Base-by-base conservation (phyloP, 2,329 filamentous ascomycete genomes). In the Tetracladium maxilliforme region DNA sequence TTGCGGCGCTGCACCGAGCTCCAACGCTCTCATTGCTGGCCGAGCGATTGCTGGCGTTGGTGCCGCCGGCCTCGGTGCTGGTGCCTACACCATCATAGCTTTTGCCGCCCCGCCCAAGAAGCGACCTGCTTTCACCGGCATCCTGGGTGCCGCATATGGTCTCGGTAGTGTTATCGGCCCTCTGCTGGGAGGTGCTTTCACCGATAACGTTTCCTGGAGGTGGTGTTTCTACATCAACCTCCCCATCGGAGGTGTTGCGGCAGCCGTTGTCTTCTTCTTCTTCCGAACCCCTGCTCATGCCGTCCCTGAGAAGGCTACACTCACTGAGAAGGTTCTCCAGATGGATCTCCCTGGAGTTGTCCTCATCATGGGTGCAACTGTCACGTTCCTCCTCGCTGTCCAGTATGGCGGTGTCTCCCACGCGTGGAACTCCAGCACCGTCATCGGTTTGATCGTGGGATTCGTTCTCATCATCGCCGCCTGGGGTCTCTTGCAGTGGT, bases 391-490 rank as follows among this genome's bases (percentile, higher is more conserved):
- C 24, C 46, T 63, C 4, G 58, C 56, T 11, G 42, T 64, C 2
- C 56, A 63, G 36, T 63, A 54, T 41, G 60, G 56, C 24, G 60
- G 60, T 4, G 43, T 48, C 15, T 47, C 47, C 0, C 45, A 61
- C 25, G 23, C 47, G 9, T 65, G 60, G 59, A 44, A 45, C 28
- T 46, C 43, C 0, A 45, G 47, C 14, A 28, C 39, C 10, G 49
- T 61, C 19, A 49, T 62, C 23, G 56, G 54, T 4, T 48, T 54
- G 4, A 41, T 61, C 11, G 48, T 61, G 23, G 53, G 52, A 6
- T 48, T 45, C 32, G 36, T 31, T 2, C 16, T 44, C 10, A 29
- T 52, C 13, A 19, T 49, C 4, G 29, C 41, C 7, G 33, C 38
- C 12, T 61, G 58, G 39, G 32, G 33, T 6, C 29, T 43, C 10